Base-by-base conservation (phyloP, 2,329 filamentous ascomycete species). In the Neophaeococcomyces mojaviensis region DNA sequence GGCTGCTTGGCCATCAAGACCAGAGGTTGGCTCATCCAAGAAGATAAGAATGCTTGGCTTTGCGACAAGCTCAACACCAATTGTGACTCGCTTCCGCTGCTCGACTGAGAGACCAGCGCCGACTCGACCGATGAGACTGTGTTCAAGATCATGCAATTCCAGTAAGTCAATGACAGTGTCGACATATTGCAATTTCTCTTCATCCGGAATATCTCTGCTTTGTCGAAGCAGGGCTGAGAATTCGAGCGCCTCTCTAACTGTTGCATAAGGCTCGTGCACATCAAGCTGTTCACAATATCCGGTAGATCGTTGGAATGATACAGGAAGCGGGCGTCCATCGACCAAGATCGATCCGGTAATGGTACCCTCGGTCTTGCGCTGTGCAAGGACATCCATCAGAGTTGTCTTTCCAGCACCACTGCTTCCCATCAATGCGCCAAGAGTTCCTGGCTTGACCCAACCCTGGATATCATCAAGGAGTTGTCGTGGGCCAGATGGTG, bases 351-450 rank as follows among this genome's bases (percentile, higher is more conserved):
- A 74, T 3, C 82, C 82, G 4, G 67, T 62, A 6, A 83, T 73
- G 8, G 81, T 72, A 42, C 82, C 80, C 28, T 71, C 70, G 3
- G 69, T 79, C 59, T 87, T 82, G 1, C 86, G 76, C 55, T 88
- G 84, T 0, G 84, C 81, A 2, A 84, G 65, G 0, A 84, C 85
- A 60, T 90, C 86, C 4, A 92, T 68, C 0, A 92, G 69, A 0
- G 86, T 90, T 0, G 65, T 68, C 64, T 92, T 92, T 2, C 86
- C 86, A 4, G 86, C 86, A 24, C 84, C 84, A 1, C 79, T 86
- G 1, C 83, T 82, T 20, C 87, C 86, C 71, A 90, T 85, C 1
- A 92, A 69, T 0, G 86, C 86, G 16, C 86, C 78, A 68, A 92
- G 77, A 49, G 83, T 71, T 7, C 86, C 86, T 1, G 86, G 86